Evolutionary conservation across 2,329 filamentous ascomycete species (phyloP).

Genomic region (Diaporthe citri): DNA sequence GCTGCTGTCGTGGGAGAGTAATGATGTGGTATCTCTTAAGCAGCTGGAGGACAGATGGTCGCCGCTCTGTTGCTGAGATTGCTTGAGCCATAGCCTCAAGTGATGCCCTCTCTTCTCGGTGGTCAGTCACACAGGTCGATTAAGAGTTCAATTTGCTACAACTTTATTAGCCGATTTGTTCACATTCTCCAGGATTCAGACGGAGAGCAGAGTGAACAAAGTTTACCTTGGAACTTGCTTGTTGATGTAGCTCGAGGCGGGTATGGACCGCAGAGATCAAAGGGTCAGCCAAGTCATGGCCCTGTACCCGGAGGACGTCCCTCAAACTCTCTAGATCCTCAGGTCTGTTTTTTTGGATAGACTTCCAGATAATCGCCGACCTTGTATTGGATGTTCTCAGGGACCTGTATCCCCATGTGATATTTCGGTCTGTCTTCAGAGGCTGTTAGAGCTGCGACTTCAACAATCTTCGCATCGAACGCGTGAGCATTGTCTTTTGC

Average conservation of each 20-base stretch:
- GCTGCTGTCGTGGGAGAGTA: slow-evolving; percentile 63
- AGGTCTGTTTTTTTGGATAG: background rate
- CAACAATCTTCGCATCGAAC: background rate
- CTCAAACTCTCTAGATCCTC: slow-evolving; percentile 4
- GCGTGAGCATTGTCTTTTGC: too few relatives aligned
- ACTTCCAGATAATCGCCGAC: slow-evolving; percentile 26
- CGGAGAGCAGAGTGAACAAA: too few relatives aligned
- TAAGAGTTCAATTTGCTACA: slow-evolving; percentile 11
- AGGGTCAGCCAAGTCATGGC: background rate
- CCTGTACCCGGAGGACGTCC: background rate
- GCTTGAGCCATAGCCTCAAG: background rate
- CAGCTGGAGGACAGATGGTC: slow-evolving; percentile 66
- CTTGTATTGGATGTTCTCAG: background rate
- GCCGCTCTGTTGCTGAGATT: slow-evolving; percentile 49
- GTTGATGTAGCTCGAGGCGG: slow-evolving; percentile 19
- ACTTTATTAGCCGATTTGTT: background rate
- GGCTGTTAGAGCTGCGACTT: slow-evolving; percentile 9
- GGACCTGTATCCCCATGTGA: slow-evolving; percentile 26
- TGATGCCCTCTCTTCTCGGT: background rate
- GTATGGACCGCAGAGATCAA: background rate
- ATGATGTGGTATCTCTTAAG: slow-evolving; percentile 64
- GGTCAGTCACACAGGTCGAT: background rate
- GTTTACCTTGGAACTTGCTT: slow-evolving; percentile 7
- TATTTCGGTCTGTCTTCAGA: slow-evolving; percentile 20
- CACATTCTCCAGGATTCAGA: background rate